These are phyloP conservation scores for Euphrasia confusa DNA, from an alignment of 257 asterid species.

Conservation along the genomic window DNA sequence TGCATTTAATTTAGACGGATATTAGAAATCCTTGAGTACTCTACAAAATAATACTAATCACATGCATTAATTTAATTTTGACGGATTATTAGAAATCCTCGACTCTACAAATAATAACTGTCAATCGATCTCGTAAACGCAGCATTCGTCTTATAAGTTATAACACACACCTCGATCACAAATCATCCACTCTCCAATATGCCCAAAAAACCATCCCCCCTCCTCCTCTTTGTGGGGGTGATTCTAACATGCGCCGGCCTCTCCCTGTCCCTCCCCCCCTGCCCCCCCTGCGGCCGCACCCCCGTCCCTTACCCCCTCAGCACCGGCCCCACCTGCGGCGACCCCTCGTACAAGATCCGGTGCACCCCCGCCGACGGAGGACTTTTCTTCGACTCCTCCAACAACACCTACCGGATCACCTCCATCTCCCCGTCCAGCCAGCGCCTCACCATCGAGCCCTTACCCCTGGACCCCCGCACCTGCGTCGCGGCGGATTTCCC, in stretches of 20 bases:
- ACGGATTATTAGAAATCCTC: too few species aligned
- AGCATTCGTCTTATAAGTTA: too few species aligned
- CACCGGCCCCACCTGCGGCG: neutral
- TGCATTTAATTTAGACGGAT: too few species aligned
- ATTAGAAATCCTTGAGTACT: too few species aligned
- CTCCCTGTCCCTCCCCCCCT: neutral
- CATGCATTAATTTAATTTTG: too few species aligned
- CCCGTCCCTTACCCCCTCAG: slow-evolving; percentile 16
- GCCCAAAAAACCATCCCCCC: neutral
- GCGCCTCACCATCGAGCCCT: slow-evolving; percentile 53
- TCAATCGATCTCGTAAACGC: too few species aligned
- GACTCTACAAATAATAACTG: too few species aligned
- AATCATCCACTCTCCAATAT: too few species aligned
- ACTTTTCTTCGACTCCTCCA: slow-evolving; percentile 50
- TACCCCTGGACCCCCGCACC: slow-evolving; percentile 52
- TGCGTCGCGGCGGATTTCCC: slow-evolving; percentile 64
- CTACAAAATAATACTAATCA: too few species aligned
- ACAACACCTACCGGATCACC: slow-evolving; percentile 30
- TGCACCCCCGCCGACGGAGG: neutral
- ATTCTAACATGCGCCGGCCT: neutral
- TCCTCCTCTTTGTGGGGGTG: slow-evolving; percentile 1
- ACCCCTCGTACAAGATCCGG: neutral
- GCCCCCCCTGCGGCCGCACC: slow-evolving; percentile 4
- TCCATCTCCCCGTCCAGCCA: slow-evolving; percentile 34
- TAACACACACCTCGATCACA: too few species aligned